Evolutionary conservation across 1,284 basidiomycete genomes (phyloP).

Genomic region (Termitomyces sp.): DNA sequence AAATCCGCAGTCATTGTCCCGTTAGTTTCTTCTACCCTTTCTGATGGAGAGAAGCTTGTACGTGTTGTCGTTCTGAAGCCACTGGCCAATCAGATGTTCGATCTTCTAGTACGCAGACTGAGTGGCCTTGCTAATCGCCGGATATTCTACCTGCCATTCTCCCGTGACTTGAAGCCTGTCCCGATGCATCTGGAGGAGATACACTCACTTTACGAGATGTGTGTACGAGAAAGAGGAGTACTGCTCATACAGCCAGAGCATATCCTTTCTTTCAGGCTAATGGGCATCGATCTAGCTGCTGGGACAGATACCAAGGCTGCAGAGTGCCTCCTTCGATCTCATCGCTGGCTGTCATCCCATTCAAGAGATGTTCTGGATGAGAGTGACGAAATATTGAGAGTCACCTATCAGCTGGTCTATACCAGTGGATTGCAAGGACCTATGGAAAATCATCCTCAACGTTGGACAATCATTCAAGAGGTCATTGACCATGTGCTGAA

Average conservation of each 20-base stretch:
- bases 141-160: conserved; percentile 46
- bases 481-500: conserved; percentile 25
- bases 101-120: conserved; percentile 38
- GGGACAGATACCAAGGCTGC: conserved; percentile 1
- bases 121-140: conserved; percentile 38
- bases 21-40: conserved; percentile 33
- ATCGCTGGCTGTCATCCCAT: conserved; percentile 30
- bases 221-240: conserved; percentile 34
- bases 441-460: conserved; percentile 39
- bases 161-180: conserved; percentile 29
- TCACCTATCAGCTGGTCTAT: conserved; percentile 46
- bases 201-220: conserved; percentile 30
- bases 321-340: conserved; percentile 16
- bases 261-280: conserved; percentile 44
- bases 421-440: conserved; percentile 36
- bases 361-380: conserved; percentile 47
- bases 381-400: conserved; percentile 47
- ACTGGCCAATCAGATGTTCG: conserved; percentile 36
- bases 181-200: conserved; percentile 18
- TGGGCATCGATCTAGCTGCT: conserved; percentile 30
- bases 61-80: conserved; percentile 43
- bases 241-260: conserved; percentile 50
- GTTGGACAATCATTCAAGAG: conserved; percentile 44
- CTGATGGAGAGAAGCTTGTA: conserved; percentile 37
- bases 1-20: conserved; percentile 53